Conservation (phyloP, 768 basidiomycete genomes). For the Amanita rubescens region DNA sequence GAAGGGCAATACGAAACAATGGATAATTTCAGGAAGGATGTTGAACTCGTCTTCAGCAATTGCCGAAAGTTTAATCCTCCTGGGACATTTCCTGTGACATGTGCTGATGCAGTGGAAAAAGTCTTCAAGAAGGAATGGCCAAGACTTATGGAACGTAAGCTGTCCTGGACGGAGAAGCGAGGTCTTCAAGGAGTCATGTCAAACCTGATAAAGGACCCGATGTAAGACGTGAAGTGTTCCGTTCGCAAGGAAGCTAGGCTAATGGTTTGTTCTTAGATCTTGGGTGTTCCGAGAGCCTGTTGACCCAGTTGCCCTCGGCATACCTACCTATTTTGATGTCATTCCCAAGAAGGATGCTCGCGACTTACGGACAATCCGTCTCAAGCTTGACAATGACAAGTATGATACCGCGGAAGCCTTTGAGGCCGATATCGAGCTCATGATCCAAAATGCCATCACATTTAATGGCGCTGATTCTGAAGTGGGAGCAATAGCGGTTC, state of each 20-base stretch:
- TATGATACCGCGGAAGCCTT: constrained; percentile 74
- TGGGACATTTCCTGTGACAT: constrained; percentile 62
- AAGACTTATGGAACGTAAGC: constrained; percentile 63
- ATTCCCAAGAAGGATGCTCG: constrained; percentile 83
- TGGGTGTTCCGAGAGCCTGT: constrained; percentile 81
- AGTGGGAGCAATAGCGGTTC: constrained; percentile 57
- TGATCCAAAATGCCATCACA: constrained; percentile 81
- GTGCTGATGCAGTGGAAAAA: constrained; percentile 68
- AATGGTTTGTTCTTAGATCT: constrained; percentile 36
- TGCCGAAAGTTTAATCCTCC: constrained; percentile 91
- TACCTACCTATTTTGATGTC: constrained; percentile 84
- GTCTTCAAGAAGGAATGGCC: constrained; percentile 83
- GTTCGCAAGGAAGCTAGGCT: not conserved
- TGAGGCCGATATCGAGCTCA: constrained; percentile 79
- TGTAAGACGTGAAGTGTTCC: constrained; percentile 34
- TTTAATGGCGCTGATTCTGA: constrained; percentile 85
- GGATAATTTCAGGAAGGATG: constrained; percentile 75
- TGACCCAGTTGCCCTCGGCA: constrained; percentile 75
- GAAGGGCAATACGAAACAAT: constrained; percentile 66
- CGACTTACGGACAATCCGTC: constrained; percentile 76
- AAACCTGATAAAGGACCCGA: constrained; percentile 57
- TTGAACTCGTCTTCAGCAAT: constrained; percentile 80
- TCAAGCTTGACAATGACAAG: constrained; percentile 75
- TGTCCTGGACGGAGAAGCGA: constrained; percentile 76
- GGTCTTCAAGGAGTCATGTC: constrained; percentile 65